Evolutionary conservation across 768 basidiomycete species (phyloP).

Genomic region (Naganishia antarctica): DNA sequence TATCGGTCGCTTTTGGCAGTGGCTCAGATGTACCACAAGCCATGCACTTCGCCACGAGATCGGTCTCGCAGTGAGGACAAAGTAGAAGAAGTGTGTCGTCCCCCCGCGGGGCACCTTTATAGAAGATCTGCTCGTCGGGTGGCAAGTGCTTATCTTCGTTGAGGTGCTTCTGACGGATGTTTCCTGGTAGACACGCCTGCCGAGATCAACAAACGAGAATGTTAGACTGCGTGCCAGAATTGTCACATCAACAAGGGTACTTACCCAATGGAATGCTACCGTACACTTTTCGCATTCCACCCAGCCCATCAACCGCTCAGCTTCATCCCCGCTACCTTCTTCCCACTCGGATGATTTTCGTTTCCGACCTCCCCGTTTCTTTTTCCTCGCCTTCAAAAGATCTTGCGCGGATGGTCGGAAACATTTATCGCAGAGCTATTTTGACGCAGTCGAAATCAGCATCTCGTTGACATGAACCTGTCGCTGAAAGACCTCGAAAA

Average conservation of each 20-base stretch:
- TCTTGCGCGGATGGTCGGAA: conserved; percentile 8
- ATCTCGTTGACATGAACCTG: too few species aligned
- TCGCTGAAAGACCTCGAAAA: not conserved
- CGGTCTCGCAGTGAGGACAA: conserved; percentile 14
- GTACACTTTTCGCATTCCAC: conserved; percentile 19
- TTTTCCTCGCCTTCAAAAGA: conserved; percentile 6
- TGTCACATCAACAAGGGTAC: not conserved
- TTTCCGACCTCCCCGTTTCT: conserved; percentile 7
- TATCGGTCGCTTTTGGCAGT: not conserved
- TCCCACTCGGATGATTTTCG: conserved; percentile 16
- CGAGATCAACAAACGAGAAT: not conserved
- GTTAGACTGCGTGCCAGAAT: not conserved
- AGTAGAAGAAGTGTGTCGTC: conserved; percentile 2
- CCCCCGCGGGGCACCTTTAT: not conserved
- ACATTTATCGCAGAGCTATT: conserved; percentile 24
- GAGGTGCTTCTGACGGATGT: conserved; percentile 1
- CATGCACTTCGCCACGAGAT: conserved; percentile 13
- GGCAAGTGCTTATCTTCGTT: conserved; percentile 16
- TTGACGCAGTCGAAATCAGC: too few species aligned
- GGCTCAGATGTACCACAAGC: conserved; percentile 10
- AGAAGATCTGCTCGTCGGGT: conserved; percentile 5
- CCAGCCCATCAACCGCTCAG: conserved; percentile 24
- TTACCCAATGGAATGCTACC: conserved; percentile 25
- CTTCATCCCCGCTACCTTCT: not conserved
- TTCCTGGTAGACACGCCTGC: conserved; percentile 14